Conservation (phyloP, 257 asterid species). For the Penstemon barbatus region DNA sequence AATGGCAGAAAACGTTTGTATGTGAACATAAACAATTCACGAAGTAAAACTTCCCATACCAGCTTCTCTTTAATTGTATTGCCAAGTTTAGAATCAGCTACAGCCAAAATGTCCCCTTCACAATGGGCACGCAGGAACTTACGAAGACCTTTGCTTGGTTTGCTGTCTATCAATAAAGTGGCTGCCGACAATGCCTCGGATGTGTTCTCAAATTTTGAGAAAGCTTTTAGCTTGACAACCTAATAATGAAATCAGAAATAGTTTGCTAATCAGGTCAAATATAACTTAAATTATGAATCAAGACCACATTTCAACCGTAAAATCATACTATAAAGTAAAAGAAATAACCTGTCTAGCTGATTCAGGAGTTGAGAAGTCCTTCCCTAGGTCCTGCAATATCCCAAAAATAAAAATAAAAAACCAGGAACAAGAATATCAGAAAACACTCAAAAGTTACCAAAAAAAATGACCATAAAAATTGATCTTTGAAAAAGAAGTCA, state of each 20-base stretch:
- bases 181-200: slow-evolving; percentile 59
- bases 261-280: not conserved
- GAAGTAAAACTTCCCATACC: slow-evolving; percentile 27
- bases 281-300: not conserved
- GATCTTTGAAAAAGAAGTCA: no score
- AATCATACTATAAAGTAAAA: not conserved
- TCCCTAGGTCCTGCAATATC: slow-evolving; percentile 18
- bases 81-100: slow-evolving; percentile 64
- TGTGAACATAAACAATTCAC: not conserved
- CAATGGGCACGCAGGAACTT: slow-evolving; percentile 57
- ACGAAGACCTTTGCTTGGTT: slow-evolving; percentile 64
- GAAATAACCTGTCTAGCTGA: slow-evolving; percentile 11
- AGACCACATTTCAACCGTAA: not conserved
- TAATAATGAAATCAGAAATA: slow-evolving; percentile 7
- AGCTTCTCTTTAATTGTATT: slow-evolving; percentile 60
- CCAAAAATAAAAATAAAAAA: not conserved
- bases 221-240: slow-evolving; percentile 61
- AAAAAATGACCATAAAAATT: not conserved
- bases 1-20: not conserved
- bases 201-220: slow-evolving; percentile 57
- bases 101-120: slow-evolving; percentile 49
- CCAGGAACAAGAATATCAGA: not conserved
- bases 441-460: not conserved
- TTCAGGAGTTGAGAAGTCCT: slow-evolving; percentile 6
- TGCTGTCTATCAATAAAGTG: slow-evolving; percentile 53